Percentiles rank a stretch among this genome's conserved stretches.
Conservation (phyloP, 2,329 filamentous ascomycete species). For the Pleomassaria siparia region DNA sequence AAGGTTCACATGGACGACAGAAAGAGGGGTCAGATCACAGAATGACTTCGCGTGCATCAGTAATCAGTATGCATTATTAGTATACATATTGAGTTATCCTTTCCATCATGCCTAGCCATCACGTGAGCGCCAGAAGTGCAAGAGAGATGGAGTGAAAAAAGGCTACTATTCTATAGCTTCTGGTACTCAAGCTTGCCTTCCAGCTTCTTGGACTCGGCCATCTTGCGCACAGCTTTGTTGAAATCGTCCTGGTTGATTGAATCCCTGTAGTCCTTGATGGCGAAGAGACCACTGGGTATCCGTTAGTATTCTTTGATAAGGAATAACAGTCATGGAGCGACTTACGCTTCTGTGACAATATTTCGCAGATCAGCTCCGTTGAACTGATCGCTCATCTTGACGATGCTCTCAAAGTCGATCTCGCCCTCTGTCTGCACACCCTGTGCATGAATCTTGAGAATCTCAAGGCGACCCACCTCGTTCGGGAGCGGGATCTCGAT, state of each 20-base stretch:
- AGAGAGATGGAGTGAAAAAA: neutral
- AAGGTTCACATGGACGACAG: too few relatives aligned
- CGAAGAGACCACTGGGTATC: conserved; percentile 76
- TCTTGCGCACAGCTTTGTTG: conserved; percentile 98
- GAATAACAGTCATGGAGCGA: neutral
- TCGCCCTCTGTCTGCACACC: conserved; percentile 89
- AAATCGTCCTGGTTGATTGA: conserved; percentile 98
- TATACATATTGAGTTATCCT: conserved; percentile 27
- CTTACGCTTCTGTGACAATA: conserved; percentile 97
- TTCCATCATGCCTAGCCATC: conserved; percentile 19
- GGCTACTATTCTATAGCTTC: conserved; percentile 67
- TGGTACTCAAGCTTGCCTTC: conserved; percentile 98
- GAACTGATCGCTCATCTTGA: conserved; percentile 99
- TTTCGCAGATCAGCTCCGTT: conserved; percentile 98
- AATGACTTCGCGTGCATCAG: conserved; percentile 6
- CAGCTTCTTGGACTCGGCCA: conserved; percentile 95
- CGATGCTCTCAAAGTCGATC: conserved; percentile 97
- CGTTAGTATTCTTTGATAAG: conserved; percentile 12
- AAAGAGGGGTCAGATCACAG: too few relatives aligned
- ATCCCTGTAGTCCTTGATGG: conserved; percentile 97
- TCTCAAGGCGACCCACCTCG: conserved; percentile 92
- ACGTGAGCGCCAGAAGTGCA: conserved; percentile 10
- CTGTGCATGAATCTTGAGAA: conserved; percentile 93
- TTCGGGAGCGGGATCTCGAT: conserved; percentile 97
- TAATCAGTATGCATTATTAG: conserved; percentile 20